Conservation (phyloP, 345 rosid species). For the Atalantia buxifolia region DNA sequence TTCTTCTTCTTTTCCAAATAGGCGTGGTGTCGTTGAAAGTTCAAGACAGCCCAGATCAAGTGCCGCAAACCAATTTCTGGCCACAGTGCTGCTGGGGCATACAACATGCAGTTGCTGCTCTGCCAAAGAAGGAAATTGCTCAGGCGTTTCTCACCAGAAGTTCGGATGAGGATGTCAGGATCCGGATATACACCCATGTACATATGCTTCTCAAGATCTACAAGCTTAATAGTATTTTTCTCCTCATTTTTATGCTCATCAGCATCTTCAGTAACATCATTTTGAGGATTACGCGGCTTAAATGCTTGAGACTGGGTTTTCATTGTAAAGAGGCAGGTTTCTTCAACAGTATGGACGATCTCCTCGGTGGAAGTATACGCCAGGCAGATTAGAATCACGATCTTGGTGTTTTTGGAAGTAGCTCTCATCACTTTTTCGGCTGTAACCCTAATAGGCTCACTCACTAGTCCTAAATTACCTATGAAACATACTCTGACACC, state of each 20-base stretch:
- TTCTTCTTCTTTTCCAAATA: conserved; percentile 53
- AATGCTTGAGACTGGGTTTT: not conserved
- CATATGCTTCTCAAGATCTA: conserved; percentile 49
- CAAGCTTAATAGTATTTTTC: conserved; percentile 18
- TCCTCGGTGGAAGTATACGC: conserved; percentile 40
- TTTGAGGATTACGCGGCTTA: not conserved
- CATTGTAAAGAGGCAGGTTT: not conserved
- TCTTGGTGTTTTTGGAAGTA: conserved; percentile 36
- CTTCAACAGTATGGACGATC: not conserved
- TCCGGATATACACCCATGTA: conserved; percentile 52
- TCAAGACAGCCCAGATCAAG: conserved; percentile 56
- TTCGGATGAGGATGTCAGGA: conserved; percentile 65
- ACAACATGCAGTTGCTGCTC: conserved; percentile 39
- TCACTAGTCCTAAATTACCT: conserved; percentile 50
- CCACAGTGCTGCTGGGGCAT: conserved; percentile 53
- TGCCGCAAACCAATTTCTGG: conserved; percentile 68
- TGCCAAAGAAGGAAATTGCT: conserved; percentile 70
- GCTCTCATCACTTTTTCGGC: conserved; percentile 52
- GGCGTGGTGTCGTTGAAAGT: conserved; percentile 43
- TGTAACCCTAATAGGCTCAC: conserved; percentile 36
- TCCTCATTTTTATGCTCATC: not conserved
- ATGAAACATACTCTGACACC: conserved; percentile 48
- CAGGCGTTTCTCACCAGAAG: conserved; percentile 64
- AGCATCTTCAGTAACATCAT: not conserved
- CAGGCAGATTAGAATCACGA: conserved; percentile 45